Conservation (phyloP, 345 rosid species). For the Acer campestre region DNA sequence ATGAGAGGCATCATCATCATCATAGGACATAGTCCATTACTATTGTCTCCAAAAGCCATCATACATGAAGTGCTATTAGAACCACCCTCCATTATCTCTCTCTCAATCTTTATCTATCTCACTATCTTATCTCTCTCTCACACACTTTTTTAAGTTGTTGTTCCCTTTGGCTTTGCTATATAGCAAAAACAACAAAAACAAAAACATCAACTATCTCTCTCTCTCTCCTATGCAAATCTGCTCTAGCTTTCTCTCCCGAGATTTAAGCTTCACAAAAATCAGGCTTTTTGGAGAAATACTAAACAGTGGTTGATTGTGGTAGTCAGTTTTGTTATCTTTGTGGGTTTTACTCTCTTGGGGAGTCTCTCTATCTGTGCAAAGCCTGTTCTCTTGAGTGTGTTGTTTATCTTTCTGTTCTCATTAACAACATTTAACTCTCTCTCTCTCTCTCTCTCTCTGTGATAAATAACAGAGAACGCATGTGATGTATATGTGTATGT, state of each 20-base stretch:
- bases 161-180: slow-evolving; percentile 48
- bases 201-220: slow-evolving; percentile 16
- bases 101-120: neutral
- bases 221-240: slow-evolving; percentile 32
- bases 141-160: slow-evolving; percentile 7
- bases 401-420: slow-evolving; percentile 33
- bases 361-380: slow-evolving; percentile 18
- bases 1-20: slow-evolving; percentile 70
- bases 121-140: slow-evolving; percentile 24
- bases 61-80: slow-evolving; percentile 70
- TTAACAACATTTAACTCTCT: slow-evolving; percentile 36
- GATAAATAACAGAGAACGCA: slow-evolving; percentile 33
- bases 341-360: slow-evolving; percentile 31
- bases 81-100: slow-evolving; percentile 69
- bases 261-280: slow-evolving; percentile 75
- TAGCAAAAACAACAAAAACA: slow-evolving; percentile 18
- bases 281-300: slow-evolving; percentile 65
- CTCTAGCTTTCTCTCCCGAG: slow-evolving; percentile 67
- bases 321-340: slow-evolving; percentile 13
- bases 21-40: slow-evolving; percentile 63
- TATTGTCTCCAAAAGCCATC: slow-evolving; percentile 76
- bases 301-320: slow-evolving; percentile 43
- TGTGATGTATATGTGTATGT: slow-evolving; percentile 13
- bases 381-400: slow-evolving; percentile 28
- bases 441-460: slow-evolving; percentile 30